phyloP scores from a whole-genome alignment of 345 rosid genomes.

The Euphorbia lathyris region DNA sequence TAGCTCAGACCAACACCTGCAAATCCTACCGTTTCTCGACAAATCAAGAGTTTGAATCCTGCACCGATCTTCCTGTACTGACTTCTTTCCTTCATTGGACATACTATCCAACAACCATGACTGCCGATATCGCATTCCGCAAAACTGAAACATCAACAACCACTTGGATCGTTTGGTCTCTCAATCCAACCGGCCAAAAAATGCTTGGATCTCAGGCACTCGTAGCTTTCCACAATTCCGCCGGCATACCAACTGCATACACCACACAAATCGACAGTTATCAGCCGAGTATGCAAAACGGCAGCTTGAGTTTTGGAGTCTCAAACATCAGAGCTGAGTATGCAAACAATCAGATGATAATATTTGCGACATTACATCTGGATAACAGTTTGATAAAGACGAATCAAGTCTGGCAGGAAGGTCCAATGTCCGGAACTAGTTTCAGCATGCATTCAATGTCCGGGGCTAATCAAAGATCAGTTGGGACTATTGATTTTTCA shows the following conservation, averaged over 20 bases:
- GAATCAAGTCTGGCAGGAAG: not conserved
- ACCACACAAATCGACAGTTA: not conserved
- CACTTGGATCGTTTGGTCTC: not conserved
- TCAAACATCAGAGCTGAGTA: not conserved
- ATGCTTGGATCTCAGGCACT: not conserved
- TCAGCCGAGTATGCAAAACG: not conserved
- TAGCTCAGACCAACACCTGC: no score
- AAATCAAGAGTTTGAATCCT: not conserved
- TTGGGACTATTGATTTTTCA: not conserved
- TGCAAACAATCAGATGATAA: not conserved
- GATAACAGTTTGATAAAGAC: not conserved
- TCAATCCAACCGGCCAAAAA: not conserved
- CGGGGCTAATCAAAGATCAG: not conserved
- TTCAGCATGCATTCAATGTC: not conserved
- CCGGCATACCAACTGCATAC: not conserved
- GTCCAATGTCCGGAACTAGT: not conserved
- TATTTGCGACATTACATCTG: not conserved
- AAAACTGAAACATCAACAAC: no score
- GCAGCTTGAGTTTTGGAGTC: not conserved
- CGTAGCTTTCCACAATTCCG: not conserved
- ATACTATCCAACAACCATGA: not conserved
- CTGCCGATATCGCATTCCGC: not conserved
- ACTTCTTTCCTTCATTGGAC: not conserved
- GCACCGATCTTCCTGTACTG: not conserved
- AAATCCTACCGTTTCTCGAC: not conserved